Evolutionary conservation across 352 stramenopile species (phyloP).

Genomic region (Phytophthora podocarpi): DNA sequence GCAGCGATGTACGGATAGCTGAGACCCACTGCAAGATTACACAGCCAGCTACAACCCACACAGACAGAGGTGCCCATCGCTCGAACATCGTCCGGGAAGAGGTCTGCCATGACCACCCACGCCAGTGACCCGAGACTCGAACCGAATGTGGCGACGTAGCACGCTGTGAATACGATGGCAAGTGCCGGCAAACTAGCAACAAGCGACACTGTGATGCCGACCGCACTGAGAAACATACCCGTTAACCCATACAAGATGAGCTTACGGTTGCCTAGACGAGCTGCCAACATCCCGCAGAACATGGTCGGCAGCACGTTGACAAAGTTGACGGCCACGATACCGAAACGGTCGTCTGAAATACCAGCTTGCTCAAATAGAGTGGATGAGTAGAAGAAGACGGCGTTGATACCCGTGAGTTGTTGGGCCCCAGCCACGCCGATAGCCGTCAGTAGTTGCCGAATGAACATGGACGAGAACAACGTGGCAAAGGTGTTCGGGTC

Average conservation of each 20-base stretch:
- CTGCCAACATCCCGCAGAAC: conserved; percentile 37
- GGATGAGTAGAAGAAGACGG: conserved; percentile 77
- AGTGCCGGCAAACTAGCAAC: conserved; percentile 30
- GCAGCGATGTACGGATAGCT: conserved; percentile 60
- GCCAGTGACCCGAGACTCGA: conserved; percentile 56
- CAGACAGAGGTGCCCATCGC: conserved; percentile 53
- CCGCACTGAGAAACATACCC: conserved; percentile 53
- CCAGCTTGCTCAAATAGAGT: conserved; percentile 61
- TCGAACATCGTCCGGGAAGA: conserved; percentile 66
- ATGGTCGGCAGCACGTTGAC: conserved; percentile 64
- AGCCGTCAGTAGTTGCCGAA: conserved; percentile 50
- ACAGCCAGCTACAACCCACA: conserved; percentile 55
- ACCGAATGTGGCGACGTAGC: conserved; percentile 55
- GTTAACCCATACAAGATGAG: conserved; percentile 52
- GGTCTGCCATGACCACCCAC: conserved; percentile 54
- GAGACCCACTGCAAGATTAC: conserved; percentile 55
- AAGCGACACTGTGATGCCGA: conserved; percentile 52
- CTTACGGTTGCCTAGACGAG: conserved; percentile 51
- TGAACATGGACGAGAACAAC: conserved; percentile 29
- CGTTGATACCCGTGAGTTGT: conserved; percentile 72
- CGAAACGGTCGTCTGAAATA: conserved; percentile 56
- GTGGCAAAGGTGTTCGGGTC: too few species aligned
- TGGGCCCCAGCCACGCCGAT: conserved; percentile 49
- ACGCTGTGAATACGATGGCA: conserved; percentile 56
- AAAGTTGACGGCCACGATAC: conserved; percentile 57